Base-by-base conservation (phyloP, 306 rosid species). In the Begonia masoniana region DNA sequence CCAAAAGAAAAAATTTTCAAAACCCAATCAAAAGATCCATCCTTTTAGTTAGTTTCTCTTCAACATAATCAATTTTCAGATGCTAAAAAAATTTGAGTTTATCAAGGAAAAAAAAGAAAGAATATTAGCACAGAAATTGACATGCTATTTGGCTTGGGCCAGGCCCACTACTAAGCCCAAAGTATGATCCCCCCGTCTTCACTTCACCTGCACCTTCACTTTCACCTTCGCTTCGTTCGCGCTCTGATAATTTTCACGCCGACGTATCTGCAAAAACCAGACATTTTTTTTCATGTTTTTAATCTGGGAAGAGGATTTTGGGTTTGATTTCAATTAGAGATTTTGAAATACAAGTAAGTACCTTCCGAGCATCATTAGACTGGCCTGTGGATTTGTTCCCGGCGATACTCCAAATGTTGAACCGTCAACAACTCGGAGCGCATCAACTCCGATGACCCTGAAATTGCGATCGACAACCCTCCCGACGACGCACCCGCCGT, bases 371-470 rank as follows among this genome's bases (percentile, higher is more conserved):
- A 92, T 86, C 83, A 86, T 71, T 0, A 83, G 49, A 11, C 96
- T 86, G 16, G 99, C 94, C 71, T 92, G 99, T 66, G 99, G 99
- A 63, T 89, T 89, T 10, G 95, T 89, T 51, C 97, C 97, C 0
- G 94, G 97, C 0, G 95, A 89, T 0, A 82, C 73, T 24, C 74
- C 74, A 12, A 89, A 89, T 9, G 76, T 74, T 6, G 97, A 89
- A 4, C 95, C 95, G 54, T 89, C 97, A 2, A 89, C 94, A 9
- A 85, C 51, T 8, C 97, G 73, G 53, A 89, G 82, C 0, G 91
- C 72, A 47, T 55, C 51, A 23, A 81, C 12, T 7, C 97, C 94
- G 4, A 68, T 43, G 16, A 92, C 77, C 50, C 63, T 55, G 49
- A 75, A 76, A 11, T 78, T 63, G 12, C 42, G 61, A 55, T 92